Evolutionary conservation across 345 rosid species (phyloP), one percentile per base, ranked within the genome.

Genomic region (Rhodomyrtus tomentosa): DNA sequence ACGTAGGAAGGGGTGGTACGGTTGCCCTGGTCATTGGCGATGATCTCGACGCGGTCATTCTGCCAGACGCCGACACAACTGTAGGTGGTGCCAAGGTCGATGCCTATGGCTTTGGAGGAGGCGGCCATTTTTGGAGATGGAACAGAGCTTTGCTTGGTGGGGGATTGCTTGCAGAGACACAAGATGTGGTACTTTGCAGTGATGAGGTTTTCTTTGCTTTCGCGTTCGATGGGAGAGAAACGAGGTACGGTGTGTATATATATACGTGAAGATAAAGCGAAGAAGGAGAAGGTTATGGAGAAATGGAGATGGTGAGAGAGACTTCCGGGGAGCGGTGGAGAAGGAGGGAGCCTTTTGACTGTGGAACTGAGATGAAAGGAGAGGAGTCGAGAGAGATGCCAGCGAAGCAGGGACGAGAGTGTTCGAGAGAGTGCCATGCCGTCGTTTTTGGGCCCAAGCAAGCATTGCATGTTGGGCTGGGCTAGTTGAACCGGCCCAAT

Each of bases 1-100:
- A 88, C 90, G 36, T 88, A 88, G 80, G 88, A 86, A 10, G 90
- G 87, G 11, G 90, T 88, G 38, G 87, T 86, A 6, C 88, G 82
- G 87, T 86, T 88, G 68, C 88, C 90, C 54, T 86, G 90, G 53
- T 86, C 90, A 32, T 88, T 84, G 55, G 88, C 59, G 42, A 88
- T 88, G 87, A 88, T 88, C 87, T 88, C 89, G 1, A 88, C 87
- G 15, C 86, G 86, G 79, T 88, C 89, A 85, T 88, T 74, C 56
- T 80, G 82, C 90, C 87, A 88, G 21, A 82, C 85, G 10, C 56
- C 88, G 25, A 88, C 88, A 83, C 90, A 86, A 85, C 88, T 84
- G 86, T 86, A 86, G 72, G 90, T 88, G 76, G 87, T 88, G 82
- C 90, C 88, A 15, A 86, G 84, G 85, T 88, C 87, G 56, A 88